Conservation (phyloP, 192 early-diverging fungal genomes). For the Backusella parvicylindrica region DNA sequence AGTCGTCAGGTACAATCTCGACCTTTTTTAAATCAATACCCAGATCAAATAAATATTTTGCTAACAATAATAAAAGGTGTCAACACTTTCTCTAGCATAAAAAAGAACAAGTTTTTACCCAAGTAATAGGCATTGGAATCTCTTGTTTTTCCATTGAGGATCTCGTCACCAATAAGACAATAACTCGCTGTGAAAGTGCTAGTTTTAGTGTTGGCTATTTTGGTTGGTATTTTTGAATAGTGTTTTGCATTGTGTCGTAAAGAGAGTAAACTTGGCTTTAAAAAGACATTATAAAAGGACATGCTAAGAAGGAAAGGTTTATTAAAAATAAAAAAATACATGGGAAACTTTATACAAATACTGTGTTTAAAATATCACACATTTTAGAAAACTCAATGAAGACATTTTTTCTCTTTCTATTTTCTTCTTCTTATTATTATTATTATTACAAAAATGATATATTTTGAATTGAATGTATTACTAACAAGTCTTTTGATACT, state of each 20-base stretch:
- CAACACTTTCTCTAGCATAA: too few species aligned
- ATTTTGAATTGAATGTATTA: too few species aligned
- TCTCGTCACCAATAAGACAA: conserved; percentile 69
- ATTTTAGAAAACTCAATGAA: too few species aligned
- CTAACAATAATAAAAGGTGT: too few species aligned
- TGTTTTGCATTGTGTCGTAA: background rate
- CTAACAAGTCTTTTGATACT: too few species aligned
- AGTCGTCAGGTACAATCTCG: conserved; percentile 52
- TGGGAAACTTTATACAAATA: background rate
- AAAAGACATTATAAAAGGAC: background rate
- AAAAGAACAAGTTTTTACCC: too few species aligned
- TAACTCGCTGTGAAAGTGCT: conserved; percentile 43
- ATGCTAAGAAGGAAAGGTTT: background rate
- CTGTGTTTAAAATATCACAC: background rate
- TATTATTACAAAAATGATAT: too few species aligned
- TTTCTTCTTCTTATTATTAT: too few species aligned
- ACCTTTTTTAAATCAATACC: conserved; percentile 59
- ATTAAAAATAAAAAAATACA: background rate
- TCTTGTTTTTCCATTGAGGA: conserved; percentile 66
- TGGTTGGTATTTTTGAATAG: background rate
- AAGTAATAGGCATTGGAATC: conserved; percentile 61
- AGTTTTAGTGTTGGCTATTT: background rate
- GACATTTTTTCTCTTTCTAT: too few species aligned
- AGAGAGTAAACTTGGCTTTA: background rate
- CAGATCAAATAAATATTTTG: conserved; percentile 54